Conservation (phyloP, 345 rosid species). For the Camelina laxa region DNA sequence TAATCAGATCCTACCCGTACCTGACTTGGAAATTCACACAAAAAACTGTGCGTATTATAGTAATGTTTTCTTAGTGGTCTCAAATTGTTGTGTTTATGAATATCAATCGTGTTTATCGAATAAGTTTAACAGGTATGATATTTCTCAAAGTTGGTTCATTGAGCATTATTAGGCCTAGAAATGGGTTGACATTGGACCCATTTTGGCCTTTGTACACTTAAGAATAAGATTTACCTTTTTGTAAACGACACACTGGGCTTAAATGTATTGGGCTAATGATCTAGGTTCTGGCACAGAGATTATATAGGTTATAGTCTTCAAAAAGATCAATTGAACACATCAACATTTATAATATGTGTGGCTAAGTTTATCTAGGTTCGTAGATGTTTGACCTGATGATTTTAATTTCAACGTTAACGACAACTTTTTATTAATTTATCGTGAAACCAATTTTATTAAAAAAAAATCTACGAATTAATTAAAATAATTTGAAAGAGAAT, state of each 20-base stretch:
- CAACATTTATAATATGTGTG: neutral
- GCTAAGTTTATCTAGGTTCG: no score
- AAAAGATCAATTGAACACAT: neutral
- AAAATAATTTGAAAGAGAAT: neutral
- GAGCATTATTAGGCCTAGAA: neutral
- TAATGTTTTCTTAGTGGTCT: neutral
- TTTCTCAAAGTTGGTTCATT: neutral
- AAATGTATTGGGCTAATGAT: neutral
- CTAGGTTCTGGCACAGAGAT: no score
- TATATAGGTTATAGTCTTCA: no score
- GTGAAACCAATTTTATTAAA: no score
- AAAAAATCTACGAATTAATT: neutral
- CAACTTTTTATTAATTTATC: no score
- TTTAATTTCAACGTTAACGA: neutral
- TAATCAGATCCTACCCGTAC: neutral
- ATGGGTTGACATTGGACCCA: neutral
- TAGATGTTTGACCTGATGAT: neutral
- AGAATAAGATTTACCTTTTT: neutral
- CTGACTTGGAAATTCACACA: neutral
- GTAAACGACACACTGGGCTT: slow-evolving; percentile 8
- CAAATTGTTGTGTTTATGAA: neutral
- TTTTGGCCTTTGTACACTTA: neutral
- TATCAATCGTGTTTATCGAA: neutral
- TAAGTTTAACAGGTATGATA: neutral
- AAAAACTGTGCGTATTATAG: neutral